These are phyloP conservation scores for Termitomyces sp. DNA, from an alignment of 768 basidiomycete species.

Conservation along the genomic window DNA sequence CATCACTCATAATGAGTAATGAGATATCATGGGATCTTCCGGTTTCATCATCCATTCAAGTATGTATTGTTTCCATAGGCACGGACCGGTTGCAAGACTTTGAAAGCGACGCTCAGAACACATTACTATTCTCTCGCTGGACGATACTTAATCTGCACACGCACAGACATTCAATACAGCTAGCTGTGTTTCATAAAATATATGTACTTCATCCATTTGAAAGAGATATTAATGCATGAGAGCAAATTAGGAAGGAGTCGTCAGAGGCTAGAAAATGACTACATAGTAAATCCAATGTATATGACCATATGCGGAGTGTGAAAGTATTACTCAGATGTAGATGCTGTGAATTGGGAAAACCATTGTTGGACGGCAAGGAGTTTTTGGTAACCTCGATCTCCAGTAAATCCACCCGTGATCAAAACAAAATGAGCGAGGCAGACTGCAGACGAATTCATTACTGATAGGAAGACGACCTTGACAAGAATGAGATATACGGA, in stretches of 20 bases:
- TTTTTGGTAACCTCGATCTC: slow-evolving; percentile 43
- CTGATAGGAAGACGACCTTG: not conserved
- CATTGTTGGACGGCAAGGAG: slow-evolving; percentile 39
- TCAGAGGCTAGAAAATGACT: not conserved
- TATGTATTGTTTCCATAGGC: slow-evolving; percentile 3
- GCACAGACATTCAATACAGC: not conserved
- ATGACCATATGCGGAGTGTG: not conserved
- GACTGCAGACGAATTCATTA: slow-evolving; percentile 24
- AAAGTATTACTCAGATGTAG: slow-evolving; percentile 2
- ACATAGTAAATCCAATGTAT: not conserved
- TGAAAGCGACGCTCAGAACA: slow-evolving; percentile 5
- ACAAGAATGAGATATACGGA: slow-evolving; percentile 14
- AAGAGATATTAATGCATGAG: not conserved
- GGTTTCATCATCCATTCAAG: not conserved
- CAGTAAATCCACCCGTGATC: slow-evolving; percentile 44
- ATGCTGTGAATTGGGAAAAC: slow-evolving; percentile 20
- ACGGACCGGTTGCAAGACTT: slow-evolving; percentile 3
- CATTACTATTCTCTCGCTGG: slow-evolving; percentile 13
- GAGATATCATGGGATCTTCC: not conserved
- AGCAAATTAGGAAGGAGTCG: not conserved
- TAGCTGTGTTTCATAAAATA: slow-evolving; percentile 9
- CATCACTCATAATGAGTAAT: not conserved
- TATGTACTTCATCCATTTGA: not conserved
- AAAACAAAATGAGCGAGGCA: slow-evolving; percentile 49
- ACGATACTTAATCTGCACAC: slow-evolving; percentile 16